phyloP scores from a whole-genome alignment of 176 grass and related monocot genomes.

The Rhynchospora tenuis region DNA sequence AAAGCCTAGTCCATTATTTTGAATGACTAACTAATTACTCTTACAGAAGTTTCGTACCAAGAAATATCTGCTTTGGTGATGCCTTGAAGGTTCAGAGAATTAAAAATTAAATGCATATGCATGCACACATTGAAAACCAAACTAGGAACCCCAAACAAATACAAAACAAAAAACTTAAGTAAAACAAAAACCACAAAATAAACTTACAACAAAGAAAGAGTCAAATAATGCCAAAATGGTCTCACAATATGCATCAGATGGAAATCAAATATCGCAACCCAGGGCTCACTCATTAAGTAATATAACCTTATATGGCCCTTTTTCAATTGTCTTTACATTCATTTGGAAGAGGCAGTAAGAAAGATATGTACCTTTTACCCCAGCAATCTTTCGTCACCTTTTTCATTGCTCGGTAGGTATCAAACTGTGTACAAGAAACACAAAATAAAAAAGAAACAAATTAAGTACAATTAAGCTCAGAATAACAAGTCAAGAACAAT shows the following conservation, averaged over 20 bases:
- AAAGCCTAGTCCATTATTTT: not conserved
- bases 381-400: conserved; percentile 66
- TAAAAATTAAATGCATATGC: not conserved
- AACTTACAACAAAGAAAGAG: not conserved
- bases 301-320: not conserved
- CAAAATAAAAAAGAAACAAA: conserved; percentile 17
- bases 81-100: not conserved
- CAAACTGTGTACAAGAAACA: conserved; percentile 42
- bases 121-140: not conserved
- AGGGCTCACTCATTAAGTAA: not conserved
- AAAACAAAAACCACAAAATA: not conserved
- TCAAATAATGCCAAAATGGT: not conserved
- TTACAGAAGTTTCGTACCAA: not conserved
- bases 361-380: conserved; percentile 59
- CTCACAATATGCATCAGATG: not conserved
- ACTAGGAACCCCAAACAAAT: not conserved
- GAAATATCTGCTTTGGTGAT: not conserved
- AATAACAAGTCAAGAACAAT: conserved; percentile 22
- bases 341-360: not conserved
- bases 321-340: not conserved
- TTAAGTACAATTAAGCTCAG: not conserved
- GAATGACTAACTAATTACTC: not conserved
- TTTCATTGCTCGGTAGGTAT: conserved; percentile 92
- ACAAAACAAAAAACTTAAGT: not conserved
- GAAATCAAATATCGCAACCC: not conserved